A percentile compares a stretch with the other conserved stretches of the same genome.
phyloP scores from a whole-genome alignment of 2,329 filamentous ascomycete genomes.

The Aureobasidium sp. region DNA sequence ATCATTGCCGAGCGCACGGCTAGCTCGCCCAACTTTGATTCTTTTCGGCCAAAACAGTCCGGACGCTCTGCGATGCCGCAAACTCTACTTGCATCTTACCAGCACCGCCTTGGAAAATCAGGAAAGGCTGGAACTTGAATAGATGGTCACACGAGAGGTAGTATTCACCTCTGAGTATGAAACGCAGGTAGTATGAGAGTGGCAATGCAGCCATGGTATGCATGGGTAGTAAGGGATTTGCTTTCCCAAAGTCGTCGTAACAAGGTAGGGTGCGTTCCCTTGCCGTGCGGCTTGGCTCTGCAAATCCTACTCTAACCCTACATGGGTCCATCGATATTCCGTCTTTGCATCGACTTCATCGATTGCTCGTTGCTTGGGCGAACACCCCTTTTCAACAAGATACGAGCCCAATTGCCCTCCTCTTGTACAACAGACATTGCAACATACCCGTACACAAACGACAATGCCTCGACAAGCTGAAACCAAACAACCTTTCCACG shows the following conservation, averaged over 20 bases:
- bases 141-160: background rate
- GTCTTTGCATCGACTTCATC: conserved; percentile 6
- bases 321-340: conserved; percentile 9
- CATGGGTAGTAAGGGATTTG: background rate
- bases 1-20: conserved; percentile 8
- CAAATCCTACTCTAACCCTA: background rate
- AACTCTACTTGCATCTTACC: conserved; percentile 3
- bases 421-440: background rate
- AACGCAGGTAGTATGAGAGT: background rate
- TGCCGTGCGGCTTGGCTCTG: conserved; percentile 2
- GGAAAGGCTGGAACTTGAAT: background rate
- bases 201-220: conserved; percentile 3
- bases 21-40: background rate
- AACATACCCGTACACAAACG: background rate
- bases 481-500: background rate
- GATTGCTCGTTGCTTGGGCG: conserved; percentile 4
- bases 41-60: background rate
- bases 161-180: background rate
- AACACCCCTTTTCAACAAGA: background rate
- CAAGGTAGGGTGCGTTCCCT: background rate
- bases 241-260: conserved; percentile 4
- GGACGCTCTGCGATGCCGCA: background rate
- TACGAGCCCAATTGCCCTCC: background rate
- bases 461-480: conserved; percentile 4
- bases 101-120: background rate